These are phyloP conservation scores for Prunus kanzakura DNA, from an alignment of 306 rosid genomes.

Conservation along the genomic window DNA sequence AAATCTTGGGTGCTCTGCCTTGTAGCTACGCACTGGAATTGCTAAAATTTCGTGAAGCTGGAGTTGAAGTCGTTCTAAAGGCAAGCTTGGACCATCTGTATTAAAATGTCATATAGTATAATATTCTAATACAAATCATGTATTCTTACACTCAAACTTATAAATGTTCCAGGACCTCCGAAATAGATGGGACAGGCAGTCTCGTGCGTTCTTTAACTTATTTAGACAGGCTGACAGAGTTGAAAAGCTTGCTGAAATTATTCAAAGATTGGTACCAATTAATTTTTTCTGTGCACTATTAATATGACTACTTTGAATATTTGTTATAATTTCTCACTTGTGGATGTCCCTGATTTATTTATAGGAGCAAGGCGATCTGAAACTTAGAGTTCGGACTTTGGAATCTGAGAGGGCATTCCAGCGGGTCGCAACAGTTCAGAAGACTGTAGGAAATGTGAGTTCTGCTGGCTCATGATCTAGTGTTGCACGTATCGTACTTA, in stretches of 20 bases:
- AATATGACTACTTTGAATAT: constrained; percentile 21
- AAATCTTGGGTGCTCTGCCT: constrained; percentile 26
- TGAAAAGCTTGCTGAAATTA: constrained; percentile 83
- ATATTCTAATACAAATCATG: constrained; percentile 12
- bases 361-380: constrained; percentile 99
- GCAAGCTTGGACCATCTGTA: constrained; percentile 31
- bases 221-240: constrained; percentile 98
- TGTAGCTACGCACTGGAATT: constrained; percentile 95
- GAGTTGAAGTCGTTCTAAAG: constrained; percentile 91
- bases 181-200: constrained; percentile 89
- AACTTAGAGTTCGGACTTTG: constrained; percentile 91
- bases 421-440: constrained; percentile 91
- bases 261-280: constrained; percentile 65
- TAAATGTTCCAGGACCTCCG: constrained; percentile 60
- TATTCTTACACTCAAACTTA: constrained; percentile 33
- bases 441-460: constrained; percentile 90
- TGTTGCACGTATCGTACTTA: not conserved
- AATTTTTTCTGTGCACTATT: constrained; percentile 3
- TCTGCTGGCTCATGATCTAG: constrained; percentile 19
- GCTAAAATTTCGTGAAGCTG: constrained; percentile 90
- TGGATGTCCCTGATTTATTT: constrained; percentile 17
- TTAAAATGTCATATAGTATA: constrained; percentile 16
- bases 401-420: constrained; percentile 99
- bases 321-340: constrained; percentile 21
- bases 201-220: constrained; percentile 85